Conservation (phyloP, 768 basidiomycete genomes). For the Guyanaporus albipodus region DNA sequence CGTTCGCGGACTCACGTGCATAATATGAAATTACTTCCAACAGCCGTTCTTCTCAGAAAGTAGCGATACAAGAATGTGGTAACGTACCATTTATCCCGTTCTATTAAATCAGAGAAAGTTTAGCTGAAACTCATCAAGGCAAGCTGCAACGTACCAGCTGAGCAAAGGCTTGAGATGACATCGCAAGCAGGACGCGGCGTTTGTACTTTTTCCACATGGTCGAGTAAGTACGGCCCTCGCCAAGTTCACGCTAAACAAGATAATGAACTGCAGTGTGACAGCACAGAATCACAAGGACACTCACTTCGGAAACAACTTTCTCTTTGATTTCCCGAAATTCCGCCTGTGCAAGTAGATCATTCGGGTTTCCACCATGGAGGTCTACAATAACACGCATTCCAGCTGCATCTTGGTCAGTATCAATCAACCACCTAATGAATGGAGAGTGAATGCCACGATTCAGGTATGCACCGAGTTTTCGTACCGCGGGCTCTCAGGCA, state of each 20-base stretch:
- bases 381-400: slow-evolving; percentile 87
- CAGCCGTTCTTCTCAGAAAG: slow-evolving; percentile 5
- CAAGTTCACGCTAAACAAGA: slow-evolving; percentile 60
- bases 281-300: slow-evolving; percentile 4
- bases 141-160: slow-evolving; percentile 65
- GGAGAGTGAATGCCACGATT: slow-evolving; percentile 1
- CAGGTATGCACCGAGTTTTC: slow-evolving; percentile 2
- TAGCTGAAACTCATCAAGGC: neutral
- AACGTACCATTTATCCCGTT: slow-evolving; percentile 88
- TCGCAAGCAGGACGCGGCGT: slow-evolving; percentile 84
- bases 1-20: slow-evolving; percentile 59
- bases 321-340: slow-evolving; percentile 92
- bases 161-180: slow-evolving; percentile 94
- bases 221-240: slow-evolving; percentile 70
- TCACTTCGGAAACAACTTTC: slow-evolving; percentile 64
- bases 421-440: slow-evolving; percentile 75
- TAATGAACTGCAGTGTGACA: neutral
- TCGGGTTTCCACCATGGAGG: slow-evolving; percentile 76
- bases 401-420: slow-evolving; percentile 76
- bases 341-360: slow-evolving; percentile 63
- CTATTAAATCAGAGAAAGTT: slow-evolving; percentile 35
- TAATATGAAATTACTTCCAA: slow-evolving; percentile 88
- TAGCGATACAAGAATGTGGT: neutral
- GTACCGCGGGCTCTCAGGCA: slow-evolving; percentile 89
- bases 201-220: slow-evolving; percentile 88